phyloP scores from a whole-genome alignment of 495 filamentous ascomycete species.

The Penicillium coprophilum region DNA sequence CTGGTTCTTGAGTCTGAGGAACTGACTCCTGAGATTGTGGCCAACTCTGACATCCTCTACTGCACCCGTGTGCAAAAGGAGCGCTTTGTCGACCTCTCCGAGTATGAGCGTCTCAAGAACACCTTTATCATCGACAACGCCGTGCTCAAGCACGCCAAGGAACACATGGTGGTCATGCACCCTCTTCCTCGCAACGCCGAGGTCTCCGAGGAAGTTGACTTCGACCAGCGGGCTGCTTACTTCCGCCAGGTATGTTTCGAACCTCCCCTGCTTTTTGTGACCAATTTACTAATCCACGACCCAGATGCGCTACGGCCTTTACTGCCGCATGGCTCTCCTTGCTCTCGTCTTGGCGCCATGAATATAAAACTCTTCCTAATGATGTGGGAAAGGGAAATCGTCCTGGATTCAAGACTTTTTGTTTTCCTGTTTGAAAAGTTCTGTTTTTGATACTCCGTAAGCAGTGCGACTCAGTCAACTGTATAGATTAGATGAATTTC shows the following conservation, averaged over 20 bases:
- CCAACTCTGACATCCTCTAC: conserved; percentile 85
- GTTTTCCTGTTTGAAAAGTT: conserved; percentile 40
- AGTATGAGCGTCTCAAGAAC: conserved; percentile 86
- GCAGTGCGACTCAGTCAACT: conserved; percentile 31
- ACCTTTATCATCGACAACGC: conserved; percentile 83
- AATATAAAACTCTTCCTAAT: conserved; percentile 26
- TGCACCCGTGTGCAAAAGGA: conserved; percentile 97
- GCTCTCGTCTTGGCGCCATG: conserved; percentile 81
- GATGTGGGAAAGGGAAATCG: conserved; percentile 24
- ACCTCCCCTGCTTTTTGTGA: not conserved
- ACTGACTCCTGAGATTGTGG: conserved; percentile 82
- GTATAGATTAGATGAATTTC: conserved; percentile 51
- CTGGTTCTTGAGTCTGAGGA: conserved; percentile 68
- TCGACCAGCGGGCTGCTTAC: conserved; percentile 94
- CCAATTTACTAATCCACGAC: conserved; percentile 32
- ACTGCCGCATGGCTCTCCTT: conserved; percentile 95
- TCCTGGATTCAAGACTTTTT: conserved; percentile 30
- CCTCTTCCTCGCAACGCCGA: conserved; percentile 90
- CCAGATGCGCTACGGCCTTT: conserved; percentile 97
- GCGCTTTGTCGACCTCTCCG: conserved; percentile 72
- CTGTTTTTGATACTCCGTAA: conserved; percentile 40
- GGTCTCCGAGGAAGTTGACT: conserved; percentile 93
- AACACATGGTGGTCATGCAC: conserved; percentile 90
- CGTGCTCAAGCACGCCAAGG: conserved; percentile 89
- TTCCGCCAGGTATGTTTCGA: conserved; percentile 86